Evolutionary conservation across 2,329 filamentous ascomycete genomes (phyloP), one percentile per base, ranked within the genome.

Genomic region (Byssothecium circinans): DNA sequence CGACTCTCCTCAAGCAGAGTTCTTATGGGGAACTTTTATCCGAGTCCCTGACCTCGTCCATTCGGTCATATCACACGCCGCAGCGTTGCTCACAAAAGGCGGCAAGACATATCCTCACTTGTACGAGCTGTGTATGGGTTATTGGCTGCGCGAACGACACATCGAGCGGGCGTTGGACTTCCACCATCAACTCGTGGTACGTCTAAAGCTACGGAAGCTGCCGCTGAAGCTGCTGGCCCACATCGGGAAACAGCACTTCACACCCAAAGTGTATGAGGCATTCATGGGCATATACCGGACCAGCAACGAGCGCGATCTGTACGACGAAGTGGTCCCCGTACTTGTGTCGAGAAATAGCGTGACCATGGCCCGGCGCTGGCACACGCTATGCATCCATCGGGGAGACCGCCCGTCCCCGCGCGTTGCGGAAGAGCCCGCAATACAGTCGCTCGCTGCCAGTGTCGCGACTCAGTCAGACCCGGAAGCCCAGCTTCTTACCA

Each of bases 11-110:
- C 54, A 72, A 4, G 74, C 76, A 15, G 62, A 71, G 8, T 62
- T 61, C 11, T 50, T 81, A 6, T 81, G 79, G 79, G 60, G 61
- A 0, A 71, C 67, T 0, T 74, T 81, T 39, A 52, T 80, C 37
- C 65, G 68, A 41, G 49, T 74, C 29, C 47, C 54, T 8, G 33
- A 57, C 6, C 53, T 77, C 2, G 56, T 78, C 2, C 30, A 63
- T 5, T 57, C 69, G 10, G 52, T 79, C 8, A 60, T 74, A 11
- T 50, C 64, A 1, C 72, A 80, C 56, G 75, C 72, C 7, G 54
- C 71, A 23, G 56, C 72, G 2, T 46, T 81, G 11, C 69, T 73
- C 48, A 55, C 66, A 10, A 57, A 56, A 12, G 73, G 70, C 12
- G 73, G 73, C 17, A 45, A 58, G 10, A 50, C 52, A 6, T 69